Conservation (phyloP, 1,284 basidiomycete genomes). For the Anthracocystis walkeri region DNA sequence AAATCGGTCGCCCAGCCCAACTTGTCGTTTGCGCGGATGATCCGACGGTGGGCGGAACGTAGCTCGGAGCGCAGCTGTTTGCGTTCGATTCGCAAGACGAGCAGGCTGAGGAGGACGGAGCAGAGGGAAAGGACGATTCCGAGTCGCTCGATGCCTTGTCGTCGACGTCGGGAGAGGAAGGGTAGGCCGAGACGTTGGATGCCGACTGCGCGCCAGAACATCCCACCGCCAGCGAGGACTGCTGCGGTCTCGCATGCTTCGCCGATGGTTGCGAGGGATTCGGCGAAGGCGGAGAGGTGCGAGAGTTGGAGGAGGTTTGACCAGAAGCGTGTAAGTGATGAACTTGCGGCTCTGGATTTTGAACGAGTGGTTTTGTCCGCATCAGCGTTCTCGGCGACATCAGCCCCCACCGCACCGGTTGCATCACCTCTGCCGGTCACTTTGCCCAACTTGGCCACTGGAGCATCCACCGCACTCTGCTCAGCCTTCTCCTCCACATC, state of each 20-base stretch:
- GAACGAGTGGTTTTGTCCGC: neutral
- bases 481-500: slow-evolving; percentile 9
- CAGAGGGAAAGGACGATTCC: slow-evolving; percentile 54
- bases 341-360: neutral
- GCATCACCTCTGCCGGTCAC: slow-evolving; percentile 37
- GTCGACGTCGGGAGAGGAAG: slow-evolving; percentile 40
- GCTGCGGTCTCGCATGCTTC: slow-evolving; percentile 58
- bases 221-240: slow-evolving; percentile 49
- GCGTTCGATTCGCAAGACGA: slow-evolving; percentile 29
- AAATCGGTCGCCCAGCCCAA: slow-evolving; percentile 42
- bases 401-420: slow-evolving; percentile 27
- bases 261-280: slow-evolving; percentile 33
- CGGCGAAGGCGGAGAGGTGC: slow-evolving; percentile 16
- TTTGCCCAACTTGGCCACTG: slow-evolving; percentile 28
- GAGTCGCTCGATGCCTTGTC: slow-evolving; percentile 55
- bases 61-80: slow-evolving; percentile 23
- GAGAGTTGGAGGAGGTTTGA: slow-evolving; percentile 7
- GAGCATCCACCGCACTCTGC: slow-evolving; percentile 5
- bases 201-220: slow-evolving; percentile 59
- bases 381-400: slow-evolving; percentile 26
- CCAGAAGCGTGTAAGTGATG: slow-evolving; percentile 13
- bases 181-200: slow-evolving; percentile 32
- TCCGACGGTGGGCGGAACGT: slow-evolving; percentile 36
- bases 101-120: slow-evolving; percentile 33
- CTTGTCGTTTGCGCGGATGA: slow-evolving; percentile 46